Base-by-base conservation (phyloP, 2,329 filamentous ascomycete species). In the Metarhizium guizhouense region DNA sequence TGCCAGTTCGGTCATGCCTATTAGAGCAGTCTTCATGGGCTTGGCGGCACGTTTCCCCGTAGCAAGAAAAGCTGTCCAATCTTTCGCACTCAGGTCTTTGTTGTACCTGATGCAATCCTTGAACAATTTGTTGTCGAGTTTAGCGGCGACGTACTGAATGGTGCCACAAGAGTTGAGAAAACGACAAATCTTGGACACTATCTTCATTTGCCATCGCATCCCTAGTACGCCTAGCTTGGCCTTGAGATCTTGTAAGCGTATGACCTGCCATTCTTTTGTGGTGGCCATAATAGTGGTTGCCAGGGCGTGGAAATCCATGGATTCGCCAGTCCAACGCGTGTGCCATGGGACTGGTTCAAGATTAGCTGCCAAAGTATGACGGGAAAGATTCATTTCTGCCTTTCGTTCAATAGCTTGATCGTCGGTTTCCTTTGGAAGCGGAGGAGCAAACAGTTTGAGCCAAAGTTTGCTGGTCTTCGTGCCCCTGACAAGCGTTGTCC, bases 391-490 rank as follows among this genome's bases (percentile, higher is more conserved):
- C 52, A 76, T 67, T 30, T 71, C 69, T 8, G 62, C 58, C 18
- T 65, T 61, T n/a, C 56, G 59, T 32, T 65, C 62, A 3, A 65
- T 59, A 4, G 54, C 56, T 14, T 59, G 57, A 36, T 64, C 66
- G 11, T 62, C 56, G 8, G 51, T 59, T 14, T 70, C 69, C 58
- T 71, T 74, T 40, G 68, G 67, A 47, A 75, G 68, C 11, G 71
- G 70, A 34, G 75, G 81, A 0, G 81, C 76, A 63, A 82, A 84
- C 32, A 73, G 70, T 49, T 76, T 75, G 50, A 85, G 74, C 78
- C 82, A 85, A 54, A 85, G 70, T 63, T 82, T 83, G 70, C 82
- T 85, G 2, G 83, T 84, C 63, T 83, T 83, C 56, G 77, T 80
- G 42, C 80, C 80, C 52, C 77, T 74, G 11, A 82, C 76, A 20